phyloP scores from a whole-genome alignment of 2,329 filamentous ascomycete species.

The Aaosphaeria pasadenensis region DNA sequence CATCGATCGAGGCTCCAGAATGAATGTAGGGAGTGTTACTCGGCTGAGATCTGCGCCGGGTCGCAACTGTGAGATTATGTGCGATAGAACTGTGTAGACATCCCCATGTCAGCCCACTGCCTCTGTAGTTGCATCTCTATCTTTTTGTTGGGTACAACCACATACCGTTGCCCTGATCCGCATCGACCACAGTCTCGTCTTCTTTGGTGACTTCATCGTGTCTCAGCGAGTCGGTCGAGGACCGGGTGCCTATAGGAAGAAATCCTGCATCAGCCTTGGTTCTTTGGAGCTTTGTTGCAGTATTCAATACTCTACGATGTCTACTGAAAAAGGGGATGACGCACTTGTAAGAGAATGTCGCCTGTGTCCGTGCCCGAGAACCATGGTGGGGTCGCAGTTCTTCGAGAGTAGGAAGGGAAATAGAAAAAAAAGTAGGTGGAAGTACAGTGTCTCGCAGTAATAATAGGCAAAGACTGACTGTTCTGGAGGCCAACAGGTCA shows the following conservation, averaged over 20 bases:
- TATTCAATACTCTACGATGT: neutral
- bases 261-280: conserved; percentile 12
- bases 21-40: conserved; percentile 94
- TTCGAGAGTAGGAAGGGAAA: neutral
- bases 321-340: conserved; percentile 11
- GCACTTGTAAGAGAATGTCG: conserved; percentile 45
- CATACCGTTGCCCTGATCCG: conserved; percentile 91
- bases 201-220: conserved; percentile 43
- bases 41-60: conserved; percentile 93
- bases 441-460: neutral
- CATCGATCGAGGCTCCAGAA: conserved; percentile 96
- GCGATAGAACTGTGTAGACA: conserved; percentile 69
- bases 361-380: conserved; percentile 47
- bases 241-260: conserved; percentile 34
- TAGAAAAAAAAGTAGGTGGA: neutral
- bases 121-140: neutral
- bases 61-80: conserved; percentile 95
- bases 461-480: neutral
- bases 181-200: conserved; percentile 80
- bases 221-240: conserved; percentile 41
- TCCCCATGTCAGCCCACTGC: conserved; percentile 11
- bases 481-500: neutral
- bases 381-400: conserved; percentile 36
- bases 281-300: neutral
- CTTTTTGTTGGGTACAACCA: conserved; percentile 4